phyloP scores from a whole-genome alignment of 2,329 filamentous ascomycete species.

The Coniochaeta sp. region DNA sequence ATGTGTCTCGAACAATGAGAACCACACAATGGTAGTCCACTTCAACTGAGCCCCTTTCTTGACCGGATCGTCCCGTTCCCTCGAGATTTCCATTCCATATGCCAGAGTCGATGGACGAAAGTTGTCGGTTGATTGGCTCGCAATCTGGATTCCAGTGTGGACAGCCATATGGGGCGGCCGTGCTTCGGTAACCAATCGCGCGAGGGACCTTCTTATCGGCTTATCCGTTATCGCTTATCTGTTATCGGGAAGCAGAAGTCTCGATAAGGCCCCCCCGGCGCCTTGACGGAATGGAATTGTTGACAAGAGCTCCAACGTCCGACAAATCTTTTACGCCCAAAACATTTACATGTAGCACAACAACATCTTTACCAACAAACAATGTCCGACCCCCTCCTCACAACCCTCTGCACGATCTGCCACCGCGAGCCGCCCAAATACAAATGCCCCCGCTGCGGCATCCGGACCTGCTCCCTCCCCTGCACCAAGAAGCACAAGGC shows the following conservation, averaged over 20 bases:
- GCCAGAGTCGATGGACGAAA: not conserved
- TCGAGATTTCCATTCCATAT: not conserved
- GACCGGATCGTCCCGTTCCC: not conserved
- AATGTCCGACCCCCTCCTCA: constrained; percentile 53
- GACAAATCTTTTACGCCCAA: too few relatives aligned
- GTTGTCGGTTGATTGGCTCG: not conserved
- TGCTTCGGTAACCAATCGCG: not conserved
- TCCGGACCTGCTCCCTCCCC: constrained; percentile 79
- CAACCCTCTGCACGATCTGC: constrained; percentile 60
- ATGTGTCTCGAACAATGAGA: not conserved
- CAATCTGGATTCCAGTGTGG: too few relatives aligned
- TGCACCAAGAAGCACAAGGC: constrained; percentile 86
- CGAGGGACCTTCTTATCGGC: not conserved
- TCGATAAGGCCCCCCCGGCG: too few relatives aligned
- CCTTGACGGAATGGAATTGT: too few relatives aligned
- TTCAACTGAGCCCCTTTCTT: not conserved
- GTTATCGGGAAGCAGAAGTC: not conserved
- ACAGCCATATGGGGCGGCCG: not conserved
- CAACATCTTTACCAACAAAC: too few relatives aligned
- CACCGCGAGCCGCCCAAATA: constrained; percentile 75
- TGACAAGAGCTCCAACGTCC: too few relatives aligned
- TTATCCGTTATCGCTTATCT: too few relatives aligned
- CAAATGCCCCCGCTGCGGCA: constrained; percentile 77
- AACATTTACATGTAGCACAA: too few relatives aligned
- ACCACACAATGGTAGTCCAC: not conserved